A percentile compares a stretch with the other conserved stretches of the same genome.
These are phyloP conservation scores for Abrus precatorius DNA, from an alignment of 306 rosid genomes.

Conservation along the genomic window DNA sequence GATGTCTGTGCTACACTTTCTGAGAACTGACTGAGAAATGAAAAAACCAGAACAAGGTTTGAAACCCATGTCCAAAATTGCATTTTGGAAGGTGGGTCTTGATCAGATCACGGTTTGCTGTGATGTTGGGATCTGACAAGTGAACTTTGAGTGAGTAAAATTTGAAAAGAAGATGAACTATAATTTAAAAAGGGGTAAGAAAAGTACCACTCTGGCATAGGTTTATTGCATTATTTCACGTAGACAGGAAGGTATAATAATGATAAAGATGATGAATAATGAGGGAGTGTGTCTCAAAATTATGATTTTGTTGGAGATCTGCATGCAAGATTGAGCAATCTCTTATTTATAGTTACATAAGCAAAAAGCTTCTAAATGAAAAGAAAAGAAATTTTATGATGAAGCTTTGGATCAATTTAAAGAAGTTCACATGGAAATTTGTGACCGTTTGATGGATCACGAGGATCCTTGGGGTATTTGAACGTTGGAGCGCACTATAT, in stretches of 20 bases:
- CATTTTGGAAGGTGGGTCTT: constrained; percentile 74
- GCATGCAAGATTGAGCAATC: constrained; percentile 48
- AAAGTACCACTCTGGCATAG: constrained; percentile 59
- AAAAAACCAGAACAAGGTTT: constrained; percentile 47
- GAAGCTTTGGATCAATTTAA: constrained; percentile 50
- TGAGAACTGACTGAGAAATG: constrained; percentile 48
- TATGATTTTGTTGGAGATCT: constrained; percentile 55
- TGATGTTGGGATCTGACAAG: constrained; percentile 63
- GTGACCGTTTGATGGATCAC: constrained; percentile 99
- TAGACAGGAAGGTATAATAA: constrained; percentile 80
- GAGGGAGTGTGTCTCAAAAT: constrained; percentile 52
- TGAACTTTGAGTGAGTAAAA: constrained; percentile 44
- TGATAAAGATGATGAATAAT: constrained; percentile 50
- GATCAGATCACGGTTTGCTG: constrained; percentile 50
- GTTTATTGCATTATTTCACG: constrained; percentile 70
- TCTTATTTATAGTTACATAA: constrained; percentile 67
- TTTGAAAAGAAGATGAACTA: background rate
- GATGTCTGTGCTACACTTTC: constrained; percentile 46
- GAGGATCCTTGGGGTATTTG: constrained; percentile 67
- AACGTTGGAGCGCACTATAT: constrained; percentile 98
- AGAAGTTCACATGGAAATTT: constrained; percentile 81
- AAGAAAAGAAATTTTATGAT: constrained; percentile 18
- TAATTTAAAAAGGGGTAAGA: constrained; percentile 53
- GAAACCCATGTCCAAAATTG: constrained; percentile 63
- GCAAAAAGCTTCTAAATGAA: constrained; percentile 38